Evolutionary conservation across 2,329 filamentous ascomycete species (phyloP).

Genomic region (Aspergillus candidus): DNA sequence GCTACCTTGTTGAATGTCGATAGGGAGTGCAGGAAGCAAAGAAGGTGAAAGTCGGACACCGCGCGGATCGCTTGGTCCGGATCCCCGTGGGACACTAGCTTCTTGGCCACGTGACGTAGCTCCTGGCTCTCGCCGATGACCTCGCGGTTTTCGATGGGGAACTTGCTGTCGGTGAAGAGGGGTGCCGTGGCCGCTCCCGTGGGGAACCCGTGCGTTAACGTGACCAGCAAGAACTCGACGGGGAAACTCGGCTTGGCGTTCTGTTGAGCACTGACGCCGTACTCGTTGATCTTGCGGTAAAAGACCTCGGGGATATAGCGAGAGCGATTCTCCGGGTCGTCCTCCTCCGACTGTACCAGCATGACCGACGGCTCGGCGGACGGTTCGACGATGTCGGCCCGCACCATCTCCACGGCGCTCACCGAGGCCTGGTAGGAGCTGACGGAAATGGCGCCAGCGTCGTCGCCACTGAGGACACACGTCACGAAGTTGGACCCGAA

Average conservation of each 20-base stretch:
- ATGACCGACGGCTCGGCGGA: conserved; percentile 89
- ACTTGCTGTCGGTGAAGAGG: conserved; percentile 63
- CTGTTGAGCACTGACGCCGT: conserved; percentile 91
- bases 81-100: conserved; percentile 61
- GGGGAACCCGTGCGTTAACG: conserved; percentile 93
- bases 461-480: conserved; percentile 90
- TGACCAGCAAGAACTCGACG: conserved; percentile 92
- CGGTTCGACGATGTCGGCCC: conserved; percentile 88
- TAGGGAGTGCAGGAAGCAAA: conserved; percentile 79
- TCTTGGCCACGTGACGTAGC: conserved; percentile 59
- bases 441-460: conserved; percentile 79
- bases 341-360: conserved; percentile 88
- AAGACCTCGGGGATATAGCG: conserved; percentile 97
- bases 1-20: conserved; percentile 77
- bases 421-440: conserved; percentile 94
- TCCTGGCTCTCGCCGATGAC: conserved; percentile 82
- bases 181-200: conserved; percentile 71
- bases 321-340: conserved; percentile 59
- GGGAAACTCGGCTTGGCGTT: conserved; percentile 96
- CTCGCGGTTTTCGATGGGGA: conserved; percentile 89
- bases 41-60: conserved; percentile 87
- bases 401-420: conserved; percentile 92
- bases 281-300: conserved; percentile 91
- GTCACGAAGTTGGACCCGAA: conserved; percentile 98
- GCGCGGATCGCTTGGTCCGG: conserved; percentile 57